Evolutionary conservation across 179 eudicot species (phyloP).

Genomic region (Monotropa hypopitys): DNA sequence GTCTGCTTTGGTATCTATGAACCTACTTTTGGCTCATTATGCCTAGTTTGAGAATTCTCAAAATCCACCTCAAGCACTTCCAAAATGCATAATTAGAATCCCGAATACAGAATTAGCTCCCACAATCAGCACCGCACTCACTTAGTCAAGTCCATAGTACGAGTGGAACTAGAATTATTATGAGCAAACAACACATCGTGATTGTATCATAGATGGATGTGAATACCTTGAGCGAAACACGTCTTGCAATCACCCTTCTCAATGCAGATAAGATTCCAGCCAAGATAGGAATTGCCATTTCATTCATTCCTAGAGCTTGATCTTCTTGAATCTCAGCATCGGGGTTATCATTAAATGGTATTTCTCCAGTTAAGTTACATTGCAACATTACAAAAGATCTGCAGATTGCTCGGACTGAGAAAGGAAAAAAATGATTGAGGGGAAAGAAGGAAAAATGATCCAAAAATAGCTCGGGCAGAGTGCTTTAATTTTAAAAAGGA

Average conservation of each 20-base stretch:
- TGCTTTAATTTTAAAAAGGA: slow-evolving; percentile 34
- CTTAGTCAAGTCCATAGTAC: background rate
- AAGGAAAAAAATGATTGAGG: background rate
- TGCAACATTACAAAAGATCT: background rate
- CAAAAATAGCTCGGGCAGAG: background rate
- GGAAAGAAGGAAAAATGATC: background rate
- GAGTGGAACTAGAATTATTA: background rate
- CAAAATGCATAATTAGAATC: too few relatives aligned
- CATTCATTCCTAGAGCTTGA: slow-evolving; percentile 43
- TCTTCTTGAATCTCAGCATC: slow-evolving; percentile 40
- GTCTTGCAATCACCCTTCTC: slow-evolving; percentile 83
- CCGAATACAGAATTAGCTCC: too few relatives aligned
- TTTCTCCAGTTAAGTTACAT: slow-evolving; percentile 45
- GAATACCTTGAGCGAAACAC: slow-evolving; percentile 82
- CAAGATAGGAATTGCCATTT: slow-evolving; percentile 58
- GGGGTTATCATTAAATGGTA: slow-evolving; percentile 50
- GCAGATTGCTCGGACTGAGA: background rate
- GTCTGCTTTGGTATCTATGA: too few relatives aligned
- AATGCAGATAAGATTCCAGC: slow-evolving; percentile 95
- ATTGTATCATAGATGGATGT: background rate
- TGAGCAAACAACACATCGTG: background rate
- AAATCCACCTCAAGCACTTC: too few relatives aligned
- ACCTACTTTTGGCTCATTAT: too few relatives aligned
- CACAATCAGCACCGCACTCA: too few relatives aligned
- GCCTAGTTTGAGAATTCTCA: too few relatives aligned